Evolutionary conservation across 1,139 yeast species (phyloP).

Genomic region (Kurtzmaniella quercitrusa): DNA sequence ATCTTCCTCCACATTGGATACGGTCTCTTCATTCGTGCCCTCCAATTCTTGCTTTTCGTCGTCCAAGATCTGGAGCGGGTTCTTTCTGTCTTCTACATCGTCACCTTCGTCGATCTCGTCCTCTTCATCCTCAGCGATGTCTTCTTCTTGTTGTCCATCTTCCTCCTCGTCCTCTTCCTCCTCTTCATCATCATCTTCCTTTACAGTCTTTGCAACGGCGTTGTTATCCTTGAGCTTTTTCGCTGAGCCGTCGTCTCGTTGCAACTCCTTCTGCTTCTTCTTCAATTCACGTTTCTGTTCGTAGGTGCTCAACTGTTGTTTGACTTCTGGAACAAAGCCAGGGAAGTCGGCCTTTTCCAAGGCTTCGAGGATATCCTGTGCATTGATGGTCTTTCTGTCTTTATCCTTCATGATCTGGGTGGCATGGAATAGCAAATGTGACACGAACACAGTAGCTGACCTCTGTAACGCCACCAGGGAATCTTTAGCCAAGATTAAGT

Average conservation of each 20-base stretch:
- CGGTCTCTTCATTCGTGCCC: slow-evolving; percentile 12
- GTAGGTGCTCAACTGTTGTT: slow-evolving; percentile 44
- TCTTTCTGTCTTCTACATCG: slow-evolving; percentile 13
- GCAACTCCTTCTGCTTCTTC: slow-evolving; percentile 29
- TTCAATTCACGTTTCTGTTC: slow-evolving; percentile 37
- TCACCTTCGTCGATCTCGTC: slow-evolving; percentile 16
- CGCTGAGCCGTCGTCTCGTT: not conserved
- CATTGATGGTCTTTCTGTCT: slow-evolving; percentile 58
- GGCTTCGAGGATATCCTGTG: slow-evolving; percentile 61
- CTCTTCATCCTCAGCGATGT: slow-evolving; percentile 13
- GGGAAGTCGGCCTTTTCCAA: slow-evolving; percentile 52
- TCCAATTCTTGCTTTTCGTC: slow-evolving; percentile 18
- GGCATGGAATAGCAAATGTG: slow-evolving; percentile 61
- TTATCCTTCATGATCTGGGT: slow-evolving; percentile 48
- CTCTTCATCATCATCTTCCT: slow-evolving; percentile 9
- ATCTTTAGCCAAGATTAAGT: slow-evolving; percentile 56
- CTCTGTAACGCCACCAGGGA: slow-evolving; percentile 64
- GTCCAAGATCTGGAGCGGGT: slow-evolving; percentile 20
- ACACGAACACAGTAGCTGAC: slow-evolving; percentile 70
- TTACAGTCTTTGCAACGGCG: slow-evolving; percentile 7
- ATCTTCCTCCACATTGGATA: slow-evolving; percentile 16
- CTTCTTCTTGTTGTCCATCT: slow-evolving; percentile 13
- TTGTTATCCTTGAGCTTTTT: slow-evolving; percentile 11
- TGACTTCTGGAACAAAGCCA: slow-evolving; percentile 51
- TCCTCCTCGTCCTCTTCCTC: slow-evolving; percentile 10